A percentile compares a stretch with the other conserved stretches of the same genome.
phyloP scores from a whole-genome alignment of 73 alveolate species.

The Tetrahymena malaccensis region DNA sequence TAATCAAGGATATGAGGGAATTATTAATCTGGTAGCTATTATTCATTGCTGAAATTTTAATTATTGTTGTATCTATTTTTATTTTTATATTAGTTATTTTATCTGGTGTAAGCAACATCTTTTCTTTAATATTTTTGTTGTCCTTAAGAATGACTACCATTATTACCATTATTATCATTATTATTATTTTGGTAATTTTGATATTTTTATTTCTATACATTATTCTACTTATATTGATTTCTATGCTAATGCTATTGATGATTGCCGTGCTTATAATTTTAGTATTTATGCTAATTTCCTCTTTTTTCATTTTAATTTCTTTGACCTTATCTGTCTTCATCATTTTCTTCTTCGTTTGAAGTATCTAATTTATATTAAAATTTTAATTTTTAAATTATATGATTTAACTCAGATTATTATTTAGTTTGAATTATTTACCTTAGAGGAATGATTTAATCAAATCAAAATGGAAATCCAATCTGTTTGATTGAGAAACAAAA shows the following conservation, averaged over 20 bases:
- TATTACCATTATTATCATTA: neutral
- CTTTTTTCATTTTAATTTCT: neutral
- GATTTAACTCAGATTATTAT: too few relatives aligned
- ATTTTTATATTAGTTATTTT: neutral
- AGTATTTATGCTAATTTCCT: neutral
- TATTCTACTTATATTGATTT: neutral
- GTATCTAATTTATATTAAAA: neutral
- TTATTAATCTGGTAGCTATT: neutral
- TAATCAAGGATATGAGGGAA: neutral
- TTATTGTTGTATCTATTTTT: neutral
- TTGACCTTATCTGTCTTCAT: neutral
- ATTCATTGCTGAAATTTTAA: neutral
- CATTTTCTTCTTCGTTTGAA: neutral
- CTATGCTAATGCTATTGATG: neutral
- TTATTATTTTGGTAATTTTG: neutral
- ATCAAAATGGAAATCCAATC: neutral
- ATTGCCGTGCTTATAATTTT: neutral
- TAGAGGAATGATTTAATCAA: neutral
- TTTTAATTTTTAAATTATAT: neutral
- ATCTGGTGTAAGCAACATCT: neutral
- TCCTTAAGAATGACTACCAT: neutral
- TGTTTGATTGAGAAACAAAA: neutral
- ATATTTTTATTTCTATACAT: neutral
- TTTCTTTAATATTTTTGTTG: neutral
- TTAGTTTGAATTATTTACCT: neutral